A percentile compares a stretch with the other conserved stretches of the same genome.
phyloP scores from a whole-genome alignment of 352 stramenopile genomes.

The Pythium monospermum region DNA sequence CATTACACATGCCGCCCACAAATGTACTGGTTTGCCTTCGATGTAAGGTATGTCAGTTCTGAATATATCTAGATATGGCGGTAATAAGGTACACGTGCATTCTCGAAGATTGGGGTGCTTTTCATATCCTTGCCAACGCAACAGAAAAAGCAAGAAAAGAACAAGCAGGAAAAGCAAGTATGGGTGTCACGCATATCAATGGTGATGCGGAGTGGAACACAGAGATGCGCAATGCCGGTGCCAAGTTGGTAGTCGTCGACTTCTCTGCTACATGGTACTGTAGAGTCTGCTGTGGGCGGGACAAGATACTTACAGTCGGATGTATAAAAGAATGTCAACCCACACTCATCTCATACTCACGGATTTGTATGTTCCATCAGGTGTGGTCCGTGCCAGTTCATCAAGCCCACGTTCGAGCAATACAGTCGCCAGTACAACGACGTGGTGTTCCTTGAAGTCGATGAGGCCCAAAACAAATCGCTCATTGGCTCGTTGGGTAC shows the following conservation, averaged over 20 bases:
- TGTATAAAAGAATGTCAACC: too few relatives aligned
- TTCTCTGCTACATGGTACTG: conserved; percentile 82
- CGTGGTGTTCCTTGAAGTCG: conserved; percentile 86
- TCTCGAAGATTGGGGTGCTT: too few relatives aligned
- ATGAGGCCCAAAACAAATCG: conserved; percentile 82
- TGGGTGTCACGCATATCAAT: conserved; percentile 69
- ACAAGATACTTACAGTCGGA: neutral
- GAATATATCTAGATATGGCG: too few relatives aligned
- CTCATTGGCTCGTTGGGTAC: conserved; percentile 66
- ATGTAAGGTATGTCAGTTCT: too few relatives aligned
- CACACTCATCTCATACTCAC: too few relatives aligned
- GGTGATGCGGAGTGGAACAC: conserved; percentile 78
- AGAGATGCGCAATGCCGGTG: conserved; percentile 62
- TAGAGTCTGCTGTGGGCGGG: too few relatives aligned
- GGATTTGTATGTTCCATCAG: conserved; percentile 12
- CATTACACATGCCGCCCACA: too few relatives aligned
- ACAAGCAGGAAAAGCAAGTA: conserved; percentile 23
- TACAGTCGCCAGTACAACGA: conserved; percentile 77
- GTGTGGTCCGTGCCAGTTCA: conserved; percentile 81
- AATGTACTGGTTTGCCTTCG: too few relatives aligned
- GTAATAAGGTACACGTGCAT: too few relatives aligned
- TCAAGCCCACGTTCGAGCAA: conserved; percentile 82
- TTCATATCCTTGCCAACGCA: too few relatives aligned
- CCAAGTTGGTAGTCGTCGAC: conserved; percentile 88
- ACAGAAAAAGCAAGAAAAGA: neutral